These are phyloP conservation scores for Hydnum rufescens DNA, from an alignment of 768 basidiomycete species.

Conservation along the genomic window DNA sequence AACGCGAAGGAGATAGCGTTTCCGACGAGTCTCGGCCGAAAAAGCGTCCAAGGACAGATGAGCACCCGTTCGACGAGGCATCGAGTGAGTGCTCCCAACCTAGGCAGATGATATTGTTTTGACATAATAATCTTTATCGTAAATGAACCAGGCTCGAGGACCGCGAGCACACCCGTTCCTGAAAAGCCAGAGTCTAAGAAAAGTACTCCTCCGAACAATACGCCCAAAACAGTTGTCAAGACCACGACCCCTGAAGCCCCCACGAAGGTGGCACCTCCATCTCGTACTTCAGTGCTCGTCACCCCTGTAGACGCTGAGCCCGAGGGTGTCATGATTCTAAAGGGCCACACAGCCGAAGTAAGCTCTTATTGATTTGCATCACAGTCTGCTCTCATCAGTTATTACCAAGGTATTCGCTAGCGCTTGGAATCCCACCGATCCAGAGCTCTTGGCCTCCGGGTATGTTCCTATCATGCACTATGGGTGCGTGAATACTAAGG, in stretches of 20 bases:
- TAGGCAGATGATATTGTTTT: too few species aligned
- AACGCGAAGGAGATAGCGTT: neutral
- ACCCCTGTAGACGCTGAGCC: slow-evolving; percentile 5
- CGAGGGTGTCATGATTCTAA: slow-evolving; percentile 11
- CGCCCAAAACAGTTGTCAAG: too few species aligned
- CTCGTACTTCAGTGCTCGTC: too few species aligned
- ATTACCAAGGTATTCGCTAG: slow-evolving; percentile 57
- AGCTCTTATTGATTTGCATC: slow-evolving; percentile 8
- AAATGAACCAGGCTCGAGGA: too few species aligned
- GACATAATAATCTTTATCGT: too few species aligned
- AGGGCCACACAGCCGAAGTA: slow-evolving; percentile 46
- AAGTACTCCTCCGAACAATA: too few species aligned
- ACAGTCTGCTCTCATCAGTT: slow-evolving; percentile 1
- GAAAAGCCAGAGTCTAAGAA: too few species aligned
- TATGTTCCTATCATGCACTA: slow-evolving; percentile 18
- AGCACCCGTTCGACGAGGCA: too few species aligned
- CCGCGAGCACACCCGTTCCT: too few species aligned
- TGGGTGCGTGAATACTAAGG: slow-evolving; percentile 2
- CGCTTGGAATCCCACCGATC: slow-evolving; percentile 50
- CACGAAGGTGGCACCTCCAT: too few species aligned
- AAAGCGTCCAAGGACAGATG: slow-evolving; percentile 19
- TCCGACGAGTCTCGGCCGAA: neutral
- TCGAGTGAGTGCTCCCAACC: too few species aligned
- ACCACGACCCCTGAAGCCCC: too few species aligned
- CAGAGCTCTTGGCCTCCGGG: slow-evolving; percentile 53